These are phyloP conservation scores for Candida sojae DNA, from an alignment of 1,139 yeast species.

Conservation along the genomic window DNA sequence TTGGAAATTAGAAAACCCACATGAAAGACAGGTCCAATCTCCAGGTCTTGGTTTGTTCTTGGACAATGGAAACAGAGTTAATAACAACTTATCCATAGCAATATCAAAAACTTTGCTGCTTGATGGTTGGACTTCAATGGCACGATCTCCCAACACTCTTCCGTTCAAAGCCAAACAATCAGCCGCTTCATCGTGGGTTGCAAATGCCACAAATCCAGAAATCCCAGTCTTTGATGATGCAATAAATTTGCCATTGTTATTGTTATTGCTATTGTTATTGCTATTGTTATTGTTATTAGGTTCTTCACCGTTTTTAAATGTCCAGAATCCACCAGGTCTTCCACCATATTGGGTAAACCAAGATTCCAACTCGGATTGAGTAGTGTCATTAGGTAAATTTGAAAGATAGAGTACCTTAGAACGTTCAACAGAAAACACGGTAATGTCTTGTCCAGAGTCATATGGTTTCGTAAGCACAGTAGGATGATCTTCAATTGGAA, in stretches of 20 bases:
- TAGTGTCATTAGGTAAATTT: conserved; percentile 80
- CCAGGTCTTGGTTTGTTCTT: conserved; percentile 95
- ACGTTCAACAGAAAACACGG: conserved; percentile 67
- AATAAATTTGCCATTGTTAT: conserved; percentile 5
- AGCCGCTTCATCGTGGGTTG: conserved; percentile 82
- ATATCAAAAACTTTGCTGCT: conserved; percentile 73
- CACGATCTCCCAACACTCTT: conserved; percentile 68
- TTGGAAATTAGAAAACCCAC: conserved; percentile 94
- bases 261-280: conserved; percentile 12
- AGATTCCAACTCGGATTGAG: conserved; percentile 85
- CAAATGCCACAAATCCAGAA: conserved; percentile 83
- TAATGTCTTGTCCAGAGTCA: conserved; percentile 71
- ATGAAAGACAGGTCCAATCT: conserved; percentile 96
- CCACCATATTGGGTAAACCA: conserved; percentile 92
- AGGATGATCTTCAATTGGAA: conserved; percentile 53
- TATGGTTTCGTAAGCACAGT: conserved; percentile 70
- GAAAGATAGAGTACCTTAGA: conserved; percentile 79
- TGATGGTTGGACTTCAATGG: conserved; percentile 86
- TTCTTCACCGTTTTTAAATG: conserved; percentile 60
- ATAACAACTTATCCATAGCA: conserved; percentile 63
- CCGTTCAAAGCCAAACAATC: conserved; percentile 82
- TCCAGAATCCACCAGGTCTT: conserved; percentile 88
- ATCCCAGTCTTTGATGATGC: conserved; percentile 26
- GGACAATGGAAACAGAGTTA: conserved; percentile 83
- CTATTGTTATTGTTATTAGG: conserved; percentile 12